Conservation (phyloP, 176 grass and related monocot species). For the Phoenix dactylifera region DNA sequence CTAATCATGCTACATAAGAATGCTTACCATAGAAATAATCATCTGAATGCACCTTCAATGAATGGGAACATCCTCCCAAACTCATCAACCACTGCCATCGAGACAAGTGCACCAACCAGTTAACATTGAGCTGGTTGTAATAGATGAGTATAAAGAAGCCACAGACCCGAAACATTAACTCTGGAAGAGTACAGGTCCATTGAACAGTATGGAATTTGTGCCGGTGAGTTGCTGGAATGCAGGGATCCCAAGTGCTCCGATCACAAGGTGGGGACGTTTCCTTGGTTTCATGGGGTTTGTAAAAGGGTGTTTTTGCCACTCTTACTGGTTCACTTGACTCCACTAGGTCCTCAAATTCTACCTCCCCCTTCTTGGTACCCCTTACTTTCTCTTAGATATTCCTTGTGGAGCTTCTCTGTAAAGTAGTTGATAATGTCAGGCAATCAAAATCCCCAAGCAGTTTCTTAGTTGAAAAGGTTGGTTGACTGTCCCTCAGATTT, state of each 20-base stretch:
- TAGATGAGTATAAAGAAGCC: conserved; percentile 5
- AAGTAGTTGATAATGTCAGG: conserved; percentile 50
- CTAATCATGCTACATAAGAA: no score
- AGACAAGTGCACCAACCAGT: conserved; percentile 1
- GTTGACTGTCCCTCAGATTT: conserved; percentile 50
- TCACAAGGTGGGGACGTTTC: conserved; percentile 3
- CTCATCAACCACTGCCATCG: not conserved
- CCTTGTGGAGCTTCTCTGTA: conserved; percentile 13
- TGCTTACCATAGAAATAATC: conserved; percentile 9
- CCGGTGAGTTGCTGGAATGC: conserved; percentile 5
- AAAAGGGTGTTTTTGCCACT: conserved; percentile 33
- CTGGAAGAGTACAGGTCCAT: conserved; percentile 9
- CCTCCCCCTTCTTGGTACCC: conserved; percentile 27
- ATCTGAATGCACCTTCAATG: conserved; percentile 9
- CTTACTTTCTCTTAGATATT: conserved; percentile 33
- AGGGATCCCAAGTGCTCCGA: conserved; percentile 1
- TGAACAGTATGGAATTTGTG: conserved; percentile 8
- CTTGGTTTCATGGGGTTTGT: conserved; percentile 15
- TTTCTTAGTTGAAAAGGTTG: conserved; percentile 67
- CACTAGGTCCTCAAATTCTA: conserved; percentile 43
- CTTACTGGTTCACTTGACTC: conserved; percentile 19
- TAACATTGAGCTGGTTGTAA: conserved; percentile 4
- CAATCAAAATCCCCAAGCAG: conserved; percentile 43
- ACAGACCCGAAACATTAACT: not conserved
- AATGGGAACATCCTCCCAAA: conserved; percentile 10